These are phyloP conservation scores for Phytophthora capsici DNA, from an alignment of 352 stramenopile species.

Conservation along the genomic window DNA sequence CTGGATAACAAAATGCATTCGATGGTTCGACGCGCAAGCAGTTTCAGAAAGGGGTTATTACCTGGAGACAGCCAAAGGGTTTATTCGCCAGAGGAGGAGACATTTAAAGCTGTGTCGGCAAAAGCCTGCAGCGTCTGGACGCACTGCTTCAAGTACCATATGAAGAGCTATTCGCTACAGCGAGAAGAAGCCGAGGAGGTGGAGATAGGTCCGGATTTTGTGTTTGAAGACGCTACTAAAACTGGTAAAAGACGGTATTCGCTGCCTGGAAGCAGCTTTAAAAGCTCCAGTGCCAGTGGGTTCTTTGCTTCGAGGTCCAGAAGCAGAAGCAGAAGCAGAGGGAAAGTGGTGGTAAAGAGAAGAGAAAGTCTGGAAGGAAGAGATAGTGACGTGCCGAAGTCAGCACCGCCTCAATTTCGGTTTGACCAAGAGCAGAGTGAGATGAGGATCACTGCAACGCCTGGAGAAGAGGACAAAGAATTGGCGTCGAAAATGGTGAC, in stretches of 20 bases:
- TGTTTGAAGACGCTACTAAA: conserved; percentile 42
- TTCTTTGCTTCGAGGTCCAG: conserved; percentile 10
- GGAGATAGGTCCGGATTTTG: conserved; percentile 48
- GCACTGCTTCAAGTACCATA: conserved; percentile 72
- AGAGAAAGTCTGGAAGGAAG: conserved; percentile 15
- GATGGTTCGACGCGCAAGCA: conserved; percentile 37
- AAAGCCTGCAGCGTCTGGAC: conserved; percentile 59
- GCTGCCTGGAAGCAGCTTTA: conserved; percentile 27
- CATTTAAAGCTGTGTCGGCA: conserved; percentile 49
- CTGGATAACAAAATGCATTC: conserved; percentile 52
- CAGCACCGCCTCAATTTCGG: conserved; percentile 1
- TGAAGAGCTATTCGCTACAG: conserved; percentile 53
- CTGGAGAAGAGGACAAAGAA: conserved; percentile 11
- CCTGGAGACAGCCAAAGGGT: conserved; percentile 52
- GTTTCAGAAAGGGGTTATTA: conserved; percentile 13
- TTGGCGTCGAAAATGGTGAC: conserved; percentile 1
- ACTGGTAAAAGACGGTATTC: conserved; percentile 24
- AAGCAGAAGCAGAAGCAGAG: conserved; percentile 24
- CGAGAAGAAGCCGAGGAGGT: neutral
- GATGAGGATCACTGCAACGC: neutral
- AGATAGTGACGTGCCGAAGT: conserved; percentile 9
- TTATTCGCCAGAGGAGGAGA: conserved; percentile 48
- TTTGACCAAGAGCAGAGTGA: conserved; percentile 17
- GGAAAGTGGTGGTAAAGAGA: conserved; percentile 9
- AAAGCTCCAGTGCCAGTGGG: conserved; percentile 8